These are phyloP conservation scores for Coprinellus aureogranulatus DNA, from an alignment of 768 basidiomycete species.

Conservation along the genomic window DNA sequence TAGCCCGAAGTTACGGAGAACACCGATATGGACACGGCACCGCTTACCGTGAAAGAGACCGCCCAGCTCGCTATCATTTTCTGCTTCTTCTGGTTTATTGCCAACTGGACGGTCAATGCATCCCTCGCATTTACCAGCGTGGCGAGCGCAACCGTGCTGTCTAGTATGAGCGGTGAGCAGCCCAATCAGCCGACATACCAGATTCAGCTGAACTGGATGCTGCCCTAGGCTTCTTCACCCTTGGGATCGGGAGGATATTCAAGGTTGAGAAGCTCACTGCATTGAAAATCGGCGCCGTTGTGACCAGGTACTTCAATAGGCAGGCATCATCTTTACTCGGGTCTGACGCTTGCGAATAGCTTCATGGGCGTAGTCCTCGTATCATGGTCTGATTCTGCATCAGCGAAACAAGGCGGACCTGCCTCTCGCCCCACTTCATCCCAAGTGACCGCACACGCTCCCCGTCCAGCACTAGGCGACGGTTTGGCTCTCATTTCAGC, in stretches of 20 bases:
- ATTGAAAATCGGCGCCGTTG: conserved; percentile 73
- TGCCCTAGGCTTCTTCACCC: conserved; percentile 84
- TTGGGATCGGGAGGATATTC: conserved; percentile 79
- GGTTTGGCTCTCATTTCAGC: conserved; percentile 82
- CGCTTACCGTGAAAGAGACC: conserved; percentile 56
- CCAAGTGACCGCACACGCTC: conserved; percentile 7
- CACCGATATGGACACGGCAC: conserved; percentile 13
- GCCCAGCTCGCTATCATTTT: conserved; percentile 75
- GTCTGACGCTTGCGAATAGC: conserved; percentile 10
- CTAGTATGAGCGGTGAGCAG: conserved; percentile 76
- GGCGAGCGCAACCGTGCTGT: conserved; percentile 88
- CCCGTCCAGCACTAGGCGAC: conserved; percentile 55
- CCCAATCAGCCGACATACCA: background rate
- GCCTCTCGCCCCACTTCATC: conserved; percentile 16
- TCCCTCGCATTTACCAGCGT: conserved; percentile 86
- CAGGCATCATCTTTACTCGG: background rate
- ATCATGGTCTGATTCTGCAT: conserved; percentile 75
- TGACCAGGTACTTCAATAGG: conserved; percentile 58
- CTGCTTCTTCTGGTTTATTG: conserved; percentile 89
- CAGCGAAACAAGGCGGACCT: conserved; percentile 23
- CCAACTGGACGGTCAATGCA: conserved; percentile 89
- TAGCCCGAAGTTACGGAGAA: background rate
- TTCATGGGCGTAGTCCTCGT: conserved; percentile 82
- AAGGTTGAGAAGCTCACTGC: conserved; percentile 74
- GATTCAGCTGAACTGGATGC: background rate